phyloP scores from a whole-genome alignment of 148 eudicot species.

The Dysphania ambrosioides region DNA sequence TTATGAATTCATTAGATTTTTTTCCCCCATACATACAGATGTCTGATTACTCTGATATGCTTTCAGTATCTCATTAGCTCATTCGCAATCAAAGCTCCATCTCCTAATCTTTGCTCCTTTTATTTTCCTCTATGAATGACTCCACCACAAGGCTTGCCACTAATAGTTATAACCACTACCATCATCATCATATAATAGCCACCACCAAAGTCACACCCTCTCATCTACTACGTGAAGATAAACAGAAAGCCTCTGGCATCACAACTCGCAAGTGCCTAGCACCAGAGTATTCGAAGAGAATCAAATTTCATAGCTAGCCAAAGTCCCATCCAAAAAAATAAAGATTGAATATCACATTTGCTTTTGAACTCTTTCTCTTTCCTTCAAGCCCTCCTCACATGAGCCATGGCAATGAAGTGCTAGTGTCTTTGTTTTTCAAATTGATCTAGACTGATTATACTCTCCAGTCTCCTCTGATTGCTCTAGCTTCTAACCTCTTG shows the following conservation, averaged over 20 bases:
- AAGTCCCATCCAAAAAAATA: neutral
- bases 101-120: neutral
- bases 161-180: neutral
- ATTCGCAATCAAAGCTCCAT: neutral
- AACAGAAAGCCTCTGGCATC: neutral
- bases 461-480: too few species aligned
- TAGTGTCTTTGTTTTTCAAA: neutral
- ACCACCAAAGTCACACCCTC: neutral
- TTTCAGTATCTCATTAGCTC: neutral
- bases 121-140: neutral
- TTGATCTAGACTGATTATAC: neutral
- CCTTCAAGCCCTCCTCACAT: neutral
- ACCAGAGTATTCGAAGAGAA: neutral
- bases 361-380: neutral
- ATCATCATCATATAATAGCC: neutral
- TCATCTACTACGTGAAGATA: neutral
- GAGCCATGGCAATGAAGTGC: neutral
- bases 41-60: neutral
- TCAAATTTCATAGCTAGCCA: neutral
- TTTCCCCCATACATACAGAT: too few species aligned
- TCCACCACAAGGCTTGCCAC: neutral
- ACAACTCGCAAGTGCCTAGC: neutral
- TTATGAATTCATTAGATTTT: neutral
- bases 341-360: neutral
- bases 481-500: neutral